Percentiles rank a stretch among this genome's conserved stretches.
These are phyloP conservation scores for Anthracocystis panici-leucophaei DNA, from an alignment of 1,284 basidiomycete genomes.

Conservation along the genomic window DNA sequence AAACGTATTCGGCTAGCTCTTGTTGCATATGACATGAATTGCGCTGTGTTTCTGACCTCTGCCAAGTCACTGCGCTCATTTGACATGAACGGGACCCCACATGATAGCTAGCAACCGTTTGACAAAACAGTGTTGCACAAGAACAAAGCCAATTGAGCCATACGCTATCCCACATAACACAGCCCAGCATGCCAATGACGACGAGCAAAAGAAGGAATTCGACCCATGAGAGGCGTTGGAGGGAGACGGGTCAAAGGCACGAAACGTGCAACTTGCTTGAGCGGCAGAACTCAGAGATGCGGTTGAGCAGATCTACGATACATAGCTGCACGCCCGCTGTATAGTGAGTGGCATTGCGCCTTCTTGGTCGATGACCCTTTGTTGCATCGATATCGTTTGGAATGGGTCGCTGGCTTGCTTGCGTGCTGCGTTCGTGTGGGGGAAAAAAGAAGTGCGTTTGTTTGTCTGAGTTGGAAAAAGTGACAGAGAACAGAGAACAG, in stretches of 20 bases:
- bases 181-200: slow-evolving; percentile 1
- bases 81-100: too few relatives aligned
- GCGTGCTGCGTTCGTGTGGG: neutral
- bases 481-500: neutral
- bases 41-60: too few relatives aligned
- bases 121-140: too few relatives aligned
- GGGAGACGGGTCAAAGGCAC: neutral
- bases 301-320: neutral
- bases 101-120: too few relatives aligned
- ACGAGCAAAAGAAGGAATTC: neutral
- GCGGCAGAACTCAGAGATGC: neutral
- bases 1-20: too few relatives aligned
- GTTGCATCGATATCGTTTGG: too few relatives aligned
- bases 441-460: neutral
- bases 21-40: too few relatives aligned
- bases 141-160: too few relatives aligned
- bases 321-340: slow-evolving; percentile 5
- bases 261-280: neutral
- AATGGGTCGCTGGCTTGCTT: neutral
- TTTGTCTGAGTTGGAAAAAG: slow-evolving; percentile 9
- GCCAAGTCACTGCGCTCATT: too few relatives aligned
- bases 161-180: too few relatives aligned
- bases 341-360: slow-evolving; percentile 12
- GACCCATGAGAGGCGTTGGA: neutral
- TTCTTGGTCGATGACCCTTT: neutral